These are phyloP conservation scores for Trichomonascaceae sp. DNA, from an alignment of 1,139 yeast genomes.

Conservation along the genomic window DNA sequence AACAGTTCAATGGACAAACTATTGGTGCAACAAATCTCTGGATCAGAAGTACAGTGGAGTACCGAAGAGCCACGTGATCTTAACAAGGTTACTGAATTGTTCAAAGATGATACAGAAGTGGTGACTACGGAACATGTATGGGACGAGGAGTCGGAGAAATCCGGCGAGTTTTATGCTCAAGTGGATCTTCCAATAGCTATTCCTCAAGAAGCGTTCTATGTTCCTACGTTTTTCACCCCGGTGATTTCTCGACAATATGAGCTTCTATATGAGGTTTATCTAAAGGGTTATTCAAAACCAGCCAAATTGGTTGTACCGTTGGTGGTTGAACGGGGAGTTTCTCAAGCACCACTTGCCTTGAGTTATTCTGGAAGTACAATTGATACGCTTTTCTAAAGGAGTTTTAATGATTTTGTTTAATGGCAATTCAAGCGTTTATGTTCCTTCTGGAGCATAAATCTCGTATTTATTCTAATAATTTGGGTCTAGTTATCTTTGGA, in stretches of 20 bases:
- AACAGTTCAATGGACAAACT: not conserved
- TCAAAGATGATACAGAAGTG: conserved; percentile 6
- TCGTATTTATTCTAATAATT: not conserved
- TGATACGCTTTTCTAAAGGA: not conserved
- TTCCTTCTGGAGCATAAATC: too few species aligned
- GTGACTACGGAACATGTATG: not conserved
- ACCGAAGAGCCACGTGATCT: not conserved
- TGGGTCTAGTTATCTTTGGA: not conserved
- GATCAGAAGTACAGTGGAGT: not conserved
- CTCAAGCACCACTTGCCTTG: not conserved
- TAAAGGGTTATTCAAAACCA: not conserved
- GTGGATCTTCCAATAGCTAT: conserved; percentile 2
- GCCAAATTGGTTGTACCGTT: conserved; percentile 7
- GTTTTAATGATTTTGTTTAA: too few species aligned
- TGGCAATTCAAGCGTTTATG: too few species aligned
- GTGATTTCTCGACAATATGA: conserved; percentile 14
- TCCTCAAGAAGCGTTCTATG: not conserved
- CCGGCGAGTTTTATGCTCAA: not conserved
- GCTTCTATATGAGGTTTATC: conserved; percentile 6
- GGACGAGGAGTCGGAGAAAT: not conserved
- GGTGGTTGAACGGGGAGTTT: not conserved
- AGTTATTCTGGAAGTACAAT: not conserved
- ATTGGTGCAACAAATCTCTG: conserved; percentile 1
- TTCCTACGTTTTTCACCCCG: conserved; percentile 12
- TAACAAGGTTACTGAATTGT: not conserved